These are phyloP conservation scores for Fraxinus anomala DNA, from an alignment of 257 asterid genomes.

Conservation along the genomic window DNA sequence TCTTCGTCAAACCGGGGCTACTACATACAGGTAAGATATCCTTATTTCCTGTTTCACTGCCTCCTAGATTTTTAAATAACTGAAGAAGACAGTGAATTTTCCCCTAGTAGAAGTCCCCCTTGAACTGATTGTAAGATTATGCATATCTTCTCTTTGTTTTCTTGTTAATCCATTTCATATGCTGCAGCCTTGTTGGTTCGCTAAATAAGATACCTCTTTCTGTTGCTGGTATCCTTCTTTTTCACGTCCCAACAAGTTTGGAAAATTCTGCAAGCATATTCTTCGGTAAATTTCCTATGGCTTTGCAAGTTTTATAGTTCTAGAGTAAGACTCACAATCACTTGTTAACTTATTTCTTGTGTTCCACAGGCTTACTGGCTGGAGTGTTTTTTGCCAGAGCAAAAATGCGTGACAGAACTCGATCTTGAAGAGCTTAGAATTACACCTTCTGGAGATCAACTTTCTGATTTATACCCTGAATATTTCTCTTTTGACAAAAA, in stretches of 20 bases:
- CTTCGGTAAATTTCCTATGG: constrained; percentile 53
- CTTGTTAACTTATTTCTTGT: constrained; percentile 19
- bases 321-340: constrained; percentile 2
- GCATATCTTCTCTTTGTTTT: not conserved
- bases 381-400: constrained; percentile 91
- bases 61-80: not conserved
- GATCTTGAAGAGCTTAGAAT: constrained; percentile 28
- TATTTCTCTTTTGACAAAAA: not conserved
- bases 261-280: constrained; percentile 84
- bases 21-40: constrained; percentile 71
- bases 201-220: constrained; percentile 94
- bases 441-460: not conserved
- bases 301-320: not conserved
- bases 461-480: constrained; percentile 3
- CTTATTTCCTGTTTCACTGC: constrained; percentile 3
- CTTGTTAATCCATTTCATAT: not conserved
- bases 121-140: not conserved
- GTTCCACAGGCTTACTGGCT: constrained; percentile 66
- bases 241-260: constrained; percentile 77
- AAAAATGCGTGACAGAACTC: constrained; percentile 62
- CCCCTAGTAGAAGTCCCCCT: not conserved
- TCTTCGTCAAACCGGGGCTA: constrained; percentile 96
- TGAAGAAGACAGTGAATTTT: not conserved
- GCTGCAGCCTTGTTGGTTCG: constrained; percentile 86
- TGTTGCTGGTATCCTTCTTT: constrained; percentile 82